Percentiles rank a stretch among this genome's conserved stretches.
These are phyloP conservation scores for Xylaria intraflava DNA, from an alignment of 495 filamentous ascomycete species.

Conservation along the genomic window DNA sequence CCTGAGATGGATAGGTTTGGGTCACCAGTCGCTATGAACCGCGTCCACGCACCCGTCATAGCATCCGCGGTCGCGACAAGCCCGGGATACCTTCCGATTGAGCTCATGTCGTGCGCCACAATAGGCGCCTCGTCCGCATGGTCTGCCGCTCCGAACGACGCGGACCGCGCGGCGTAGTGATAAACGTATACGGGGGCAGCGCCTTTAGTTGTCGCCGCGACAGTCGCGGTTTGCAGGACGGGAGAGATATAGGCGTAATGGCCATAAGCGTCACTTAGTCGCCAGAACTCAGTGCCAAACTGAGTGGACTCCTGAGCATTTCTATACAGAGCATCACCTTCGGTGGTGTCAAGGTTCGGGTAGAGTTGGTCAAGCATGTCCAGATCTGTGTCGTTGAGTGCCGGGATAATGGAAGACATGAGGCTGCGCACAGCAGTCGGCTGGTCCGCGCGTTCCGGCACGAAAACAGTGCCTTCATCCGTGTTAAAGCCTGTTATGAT, in stretches of 20 bases:
- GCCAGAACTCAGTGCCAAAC: conserved; percentile 50
- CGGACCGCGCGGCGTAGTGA: conserved; percentile 49
- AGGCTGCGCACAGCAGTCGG: conserved; percentile 47
- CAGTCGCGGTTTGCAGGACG: conserved; percentile 54
- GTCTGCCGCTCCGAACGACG: conserved; percentile 45
- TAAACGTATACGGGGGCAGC: conserved; percentile 49
- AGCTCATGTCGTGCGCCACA: conserved; percentile 46
- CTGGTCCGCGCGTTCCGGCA: conserved; percentile 40
- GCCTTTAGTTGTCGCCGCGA: conserved; percentile 29
- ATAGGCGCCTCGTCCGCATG: conserved; percentile 54
- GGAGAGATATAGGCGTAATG: conserved; percentile 65
- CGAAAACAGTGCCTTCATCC: conserved; percentile 58
- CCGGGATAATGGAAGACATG: conserved; percentile 50
- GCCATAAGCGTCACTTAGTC: conserved; percentile 56
- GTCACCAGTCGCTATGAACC: conserved; percentile 50
- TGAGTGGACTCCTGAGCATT: conserved; percentile 23
- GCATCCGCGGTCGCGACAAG: conserved; percentile 44
- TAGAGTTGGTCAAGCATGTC: conserved; percentile 49
- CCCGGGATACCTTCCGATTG: conserved; percentile 33
- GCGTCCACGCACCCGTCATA: conserved; percentile 51
- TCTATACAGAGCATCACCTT: conserved; percentile 16
- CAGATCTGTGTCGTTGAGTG: conserved; percentile 39
- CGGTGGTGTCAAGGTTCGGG: conserved; percentile 43
- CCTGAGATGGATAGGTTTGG: conserved; percentile 37
- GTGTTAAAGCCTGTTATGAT: conserved; percentile 60